These are phyloP conservation scores for Fusarium neocosmosporiellum DNA, from an alignment of 2,329 filamentous ascomycete species.

Conservation along the genomic window DNA sequence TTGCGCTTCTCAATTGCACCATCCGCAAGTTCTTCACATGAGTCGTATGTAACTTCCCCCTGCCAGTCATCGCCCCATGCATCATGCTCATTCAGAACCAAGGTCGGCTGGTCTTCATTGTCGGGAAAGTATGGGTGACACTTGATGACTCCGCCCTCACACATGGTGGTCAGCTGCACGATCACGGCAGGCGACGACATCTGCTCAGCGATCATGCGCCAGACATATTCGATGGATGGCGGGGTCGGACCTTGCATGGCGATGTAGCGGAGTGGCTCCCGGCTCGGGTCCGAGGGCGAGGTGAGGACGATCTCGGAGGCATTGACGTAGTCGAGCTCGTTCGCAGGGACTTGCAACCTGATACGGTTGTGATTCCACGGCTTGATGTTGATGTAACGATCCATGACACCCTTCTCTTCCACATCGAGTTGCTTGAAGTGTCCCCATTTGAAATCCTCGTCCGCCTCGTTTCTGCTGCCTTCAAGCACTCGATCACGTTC, in stretches of 20 bases:
- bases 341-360: conserved; percentile 80
- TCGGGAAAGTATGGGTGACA: conserved; percentile 90
- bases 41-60: conserved; percentile 76
- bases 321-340: conserved; percentile 82
- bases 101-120: conserved; percentile 62
- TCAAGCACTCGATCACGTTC: conserved; percentile 61
- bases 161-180: conserved; percentile 92
- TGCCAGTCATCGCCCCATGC: conserved; percentile 75
- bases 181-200: conserved; percentile 78
- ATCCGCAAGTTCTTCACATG: conserved; percentile 64
- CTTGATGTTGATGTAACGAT: conserved; percentile 91
- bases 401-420: conserved; percentile 59
- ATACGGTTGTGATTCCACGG: conserved; percentile 91
- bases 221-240: conserved; percentile 82
- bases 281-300: conserved; percentile 52
- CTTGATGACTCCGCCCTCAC: conserved; percentile 82
- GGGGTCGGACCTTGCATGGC: conserved; percentile 92
- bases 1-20: conserved; percentile 80
- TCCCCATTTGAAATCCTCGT: conserved; percentile 49
- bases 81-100: conserved; percentile 70
- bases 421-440: conserved; percentile 49
- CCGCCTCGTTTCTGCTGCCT: conserved; percentile 50
- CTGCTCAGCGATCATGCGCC: conserved; percentile 95
- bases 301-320: conserved; percentile 76
- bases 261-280: conserved; percentile 74